Evolutionary conservation across 257 asterid genomes (phyloP).

Genomic region (Eustoma russellianum): DNA sequence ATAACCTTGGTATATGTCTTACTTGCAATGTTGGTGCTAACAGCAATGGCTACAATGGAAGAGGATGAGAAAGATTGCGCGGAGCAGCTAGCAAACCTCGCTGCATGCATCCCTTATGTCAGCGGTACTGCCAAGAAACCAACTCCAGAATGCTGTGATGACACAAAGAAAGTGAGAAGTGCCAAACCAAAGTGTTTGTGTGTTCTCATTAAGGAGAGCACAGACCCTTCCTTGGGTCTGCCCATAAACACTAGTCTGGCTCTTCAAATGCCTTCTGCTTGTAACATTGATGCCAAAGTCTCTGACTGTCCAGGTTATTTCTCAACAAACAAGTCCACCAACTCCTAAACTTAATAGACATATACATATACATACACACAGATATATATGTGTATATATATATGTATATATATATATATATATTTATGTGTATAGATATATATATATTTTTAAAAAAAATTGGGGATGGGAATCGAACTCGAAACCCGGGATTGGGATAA

Average conservation of each 20-base stretch:
- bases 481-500: no score
- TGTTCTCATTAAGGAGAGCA: constrained; percentile 59
- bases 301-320: constrained; percentile 49
- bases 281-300: constrained; percentile 52
- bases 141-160: constrained; percentile 43
- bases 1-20: constrained; percentile 1
- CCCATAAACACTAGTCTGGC: constrained; percentile 63
- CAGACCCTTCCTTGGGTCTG: constrained; percentile 50
- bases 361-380: no score
- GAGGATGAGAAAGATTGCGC: constrained; percentile 59
- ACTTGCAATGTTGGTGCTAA: constrained; percentile 6
- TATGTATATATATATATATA: no score
- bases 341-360: no score
- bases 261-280: constrained; percentile 51
- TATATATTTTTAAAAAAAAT: no score
- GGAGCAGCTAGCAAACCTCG: constrained; percentile 41
- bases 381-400: no score
- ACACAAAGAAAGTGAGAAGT: constrained; percentile 30
- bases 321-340: no score
- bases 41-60: constrained; percentile 25
- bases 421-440: no score
- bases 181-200: constrained; percentile 63
- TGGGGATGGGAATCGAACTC: no score
- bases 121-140: constrained; percentile 55
- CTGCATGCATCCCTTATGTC: constrained; percentile 54